Evolutionary conservation across 164 flowering plant genomes (phyloP), one percentile per base, ranked within the genome.

Genomic region (Hamamelis virginiana): DNA sequence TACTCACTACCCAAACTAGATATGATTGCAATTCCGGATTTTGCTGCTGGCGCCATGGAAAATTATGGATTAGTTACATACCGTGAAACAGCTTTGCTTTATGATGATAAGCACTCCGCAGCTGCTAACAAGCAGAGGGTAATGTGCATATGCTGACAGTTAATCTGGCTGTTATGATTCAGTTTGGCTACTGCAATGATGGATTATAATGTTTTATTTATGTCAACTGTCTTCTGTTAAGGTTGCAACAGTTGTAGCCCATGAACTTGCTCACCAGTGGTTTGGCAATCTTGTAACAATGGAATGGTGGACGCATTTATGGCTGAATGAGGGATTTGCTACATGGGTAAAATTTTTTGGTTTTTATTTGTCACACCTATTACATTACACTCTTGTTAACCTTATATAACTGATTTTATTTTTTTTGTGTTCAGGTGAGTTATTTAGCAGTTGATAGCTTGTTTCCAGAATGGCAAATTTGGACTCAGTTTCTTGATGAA

Each of bases 291-390:
- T 96, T 75, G 99, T 96, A 33, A 96, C 99, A 5, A 96, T 96
- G 99, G 99, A 96, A 64, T 96, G 99, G 99, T 96, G 99, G 99
- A 93, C 97, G 0, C 95, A 96, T 76, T 81, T 96, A 59, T 96
- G 99, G 99, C 83, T 96, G 56, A 96, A 96, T 78, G 99, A 96
- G 79, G 99, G 99, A 56, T 96, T 96, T 76, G 99, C 99, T 58
- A 93, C 99, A 68, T 96, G 99, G 99, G 99, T 96, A 85, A 53
- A 22, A 52, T 50, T 33, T 2, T 33, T 33, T 33, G 6, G 4
- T 33, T 33, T 33, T 33, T 33, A 57, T 72, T 45, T 59, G 26
- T 41, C 55, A 56, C 62, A 18, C 45, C 50, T 33, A 33, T 33
- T 33, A 6, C 8, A 21, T 47, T 15, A 15, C 28, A 22, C 50